These are phyloP conservation scores for Pistacia vera DNA, from an alignment of 345 rosid species.

Conservation along the genomic window DNA sequence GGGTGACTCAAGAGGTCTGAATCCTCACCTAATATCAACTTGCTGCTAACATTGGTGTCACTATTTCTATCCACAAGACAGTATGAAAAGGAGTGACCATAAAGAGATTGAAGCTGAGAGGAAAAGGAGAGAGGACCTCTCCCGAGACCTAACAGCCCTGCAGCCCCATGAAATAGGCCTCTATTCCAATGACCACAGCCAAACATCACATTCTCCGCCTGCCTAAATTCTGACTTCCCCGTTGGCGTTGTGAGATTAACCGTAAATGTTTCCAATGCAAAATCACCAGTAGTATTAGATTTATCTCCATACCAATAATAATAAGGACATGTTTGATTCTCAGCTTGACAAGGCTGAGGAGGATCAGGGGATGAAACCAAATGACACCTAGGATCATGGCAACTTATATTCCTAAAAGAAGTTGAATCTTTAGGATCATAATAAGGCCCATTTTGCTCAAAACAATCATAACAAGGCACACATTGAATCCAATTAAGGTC, in stretches of 20 bases:
- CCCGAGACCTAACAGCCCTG: slow-evolving; percentile 87
- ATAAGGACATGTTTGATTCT: slow-evolving; percentile 80
- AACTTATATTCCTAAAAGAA: slow-evolving; percentile 67
- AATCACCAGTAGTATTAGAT: slow-evolving; percentile 88
- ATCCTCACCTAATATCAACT: slow-evolving; percentile 83
- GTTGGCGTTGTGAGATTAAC: slow-evolving; percentile 59
- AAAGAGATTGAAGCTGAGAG: slow-evolving; percentile 80
- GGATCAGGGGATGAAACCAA: slow-evolving; percentile 80
- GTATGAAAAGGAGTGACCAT: slow-evolving; percentile 84
- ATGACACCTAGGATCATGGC: slow-evolving; percentile 64
- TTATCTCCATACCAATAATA: slow-evolving; percentile 89
- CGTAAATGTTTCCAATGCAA: slow-evolving; percentile 74
- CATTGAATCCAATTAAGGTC: slow-evolving; percentile 96
- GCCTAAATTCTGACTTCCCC: slow-evolving; percentile 49
- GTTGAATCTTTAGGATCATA: slow-evolving; percentile 65
- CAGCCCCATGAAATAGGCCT: slow-evolving; percentile 80
- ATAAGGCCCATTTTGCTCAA: slow-evolving; percentile 76
- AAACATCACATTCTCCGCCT: slow-evolving; percentile 75
- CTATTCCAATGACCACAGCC: slow-evolving; percentile 98
- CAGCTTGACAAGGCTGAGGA: slow-evolving; percentile 57
- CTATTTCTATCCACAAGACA: slow-evolving; percentile 80
- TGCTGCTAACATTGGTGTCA: slow-evolving; percentile 70
- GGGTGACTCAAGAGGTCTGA: slow-evolving; percentile 57
- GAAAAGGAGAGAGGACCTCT: slow-evolving; percentile 87
- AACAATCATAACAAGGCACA: slow-evolving; percentile 86